Base-by-base conservation (phyloP, 441 rosid species). In the Eruca vesicaria region DNA sequence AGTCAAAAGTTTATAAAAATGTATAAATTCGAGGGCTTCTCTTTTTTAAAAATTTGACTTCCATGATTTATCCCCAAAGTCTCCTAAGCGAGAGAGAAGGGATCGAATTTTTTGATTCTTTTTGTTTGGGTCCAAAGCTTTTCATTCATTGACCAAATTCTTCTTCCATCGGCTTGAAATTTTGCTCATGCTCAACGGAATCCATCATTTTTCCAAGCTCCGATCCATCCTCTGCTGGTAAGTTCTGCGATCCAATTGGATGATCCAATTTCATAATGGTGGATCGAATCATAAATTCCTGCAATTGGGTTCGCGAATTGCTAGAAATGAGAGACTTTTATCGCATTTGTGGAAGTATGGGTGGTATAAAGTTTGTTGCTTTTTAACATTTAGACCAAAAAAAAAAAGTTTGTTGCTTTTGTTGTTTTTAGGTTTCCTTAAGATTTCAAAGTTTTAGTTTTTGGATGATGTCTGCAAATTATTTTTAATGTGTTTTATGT, bases 51-150 rank as follows among this genome's bases (percentile, higher is more conserved):
- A 36, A 63, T 45, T 32, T 77, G 63, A n/a, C 57, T 71, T 28
- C 9, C 5, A 32, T 77, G 73, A 59, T 77, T 65, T 59, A 63
- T 4, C 16, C 41, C 45, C 67, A 56, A 64, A 76, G 76, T 64
- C 62, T 64, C 19, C 59, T 63, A 71, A 63, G 55, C 55, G 65
- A 31, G 56, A 66, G 48, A 69, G 79, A 76, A 77, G 35, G 61
- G 45, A 71, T 71, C 45, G n/a, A n/a, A n/a, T n/a, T n/a, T n/a
- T n/a, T n/a, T n/a, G n/a, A n/a, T n/a, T n/a, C n/a, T n/a, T n/a
- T n/a, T n/a, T 12, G 3, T 19, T 10, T n/a, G n/a, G 56, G n/a
- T 33, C 12, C 16, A 62, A 68, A 32, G 23, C 3, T 48, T 74
- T 35, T 52, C 57, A 75, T 68, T n/a, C 18, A 5, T 57, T 56